These are phyloP conservation scores for Castanea crenata DNA, from an alignment of 306 rosid genomes.

Conservation along the genomic window DNA sequence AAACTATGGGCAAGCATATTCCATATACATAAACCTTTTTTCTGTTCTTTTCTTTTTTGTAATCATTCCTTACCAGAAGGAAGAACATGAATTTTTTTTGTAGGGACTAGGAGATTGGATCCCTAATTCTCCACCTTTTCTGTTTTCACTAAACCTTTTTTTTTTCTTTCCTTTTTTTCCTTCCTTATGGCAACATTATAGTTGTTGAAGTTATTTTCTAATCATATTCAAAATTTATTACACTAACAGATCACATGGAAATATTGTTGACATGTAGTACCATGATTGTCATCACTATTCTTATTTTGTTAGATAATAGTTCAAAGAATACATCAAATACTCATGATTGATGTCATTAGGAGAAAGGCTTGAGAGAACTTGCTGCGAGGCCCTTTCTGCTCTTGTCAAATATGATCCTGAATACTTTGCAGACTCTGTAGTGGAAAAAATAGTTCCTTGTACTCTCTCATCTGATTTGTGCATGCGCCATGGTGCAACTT, in stretches of 20 bases:
- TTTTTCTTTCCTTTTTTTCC: neutral
- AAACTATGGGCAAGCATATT: neutral
- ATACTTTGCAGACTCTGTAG: conserved; percentile 53
- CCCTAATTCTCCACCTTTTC: neutral
- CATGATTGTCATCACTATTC: neutral
- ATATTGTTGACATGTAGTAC: neutral
- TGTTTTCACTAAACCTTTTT: neutral
- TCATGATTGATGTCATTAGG: conserved; percentile 51
- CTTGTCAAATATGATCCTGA: conserved; percentile 80
- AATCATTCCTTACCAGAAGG: neutral
- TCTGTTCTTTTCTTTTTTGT: neutral
- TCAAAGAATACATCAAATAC: conserved; percentile 23
- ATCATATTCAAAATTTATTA: neutral
- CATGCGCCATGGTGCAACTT: conserved; percentile 94
- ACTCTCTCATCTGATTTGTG: conserved; percentile 94
- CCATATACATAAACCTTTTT: neutral
- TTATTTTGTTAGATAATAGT: conserved; percentile 19
- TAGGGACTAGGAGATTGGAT: neutral
- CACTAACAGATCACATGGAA: neutral
- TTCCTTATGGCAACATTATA: neutral
- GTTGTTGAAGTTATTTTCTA: neutral
- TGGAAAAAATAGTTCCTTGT: conserved; percentile 77
- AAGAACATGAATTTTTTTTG: neutral
- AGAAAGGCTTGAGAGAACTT: conserved; percentile 93
- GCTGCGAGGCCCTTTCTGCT: conserved; percentile 80